Base-by-base conservation (phyloP, 495 filamentous ascomycete species). In the Staphylotrichum longicolle region DNA sequence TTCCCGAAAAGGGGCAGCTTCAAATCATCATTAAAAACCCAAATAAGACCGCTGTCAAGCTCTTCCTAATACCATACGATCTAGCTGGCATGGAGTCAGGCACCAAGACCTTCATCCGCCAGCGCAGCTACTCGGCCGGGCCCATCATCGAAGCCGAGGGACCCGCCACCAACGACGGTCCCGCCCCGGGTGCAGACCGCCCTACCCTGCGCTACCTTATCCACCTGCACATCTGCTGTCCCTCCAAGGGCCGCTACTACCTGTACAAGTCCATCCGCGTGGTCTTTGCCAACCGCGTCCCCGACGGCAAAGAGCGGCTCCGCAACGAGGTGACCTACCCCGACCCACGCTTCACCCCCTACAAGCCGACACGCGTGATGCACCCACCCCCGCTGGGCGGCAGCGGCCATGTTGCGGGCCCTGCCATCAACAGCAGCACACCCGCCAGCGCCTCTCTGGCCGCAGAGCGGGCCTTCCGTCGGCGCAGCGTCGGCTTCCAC, bases 11-110 rank as follows among this genome's bases (percentile, higher is more conserved):
- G 67, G 94, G 94, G 0, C 94, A 98, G 70, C 78, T 99, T 33
- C 94, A 99, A 72, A 95, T 99, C 64, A 88, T 99, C 51, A 94
- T 97, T 74, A 95, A 96, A 70, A 97, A 96, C 66, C 91, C 91
- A 10, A 92, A 96, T 78, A 97, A 96, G 70, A 97, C 92, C 4
- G 93, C 93, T 5, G 91, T 97, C 54, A 97, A 97, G 72, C 76
- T 97, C 14, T 99, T 97, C 66, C 82, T 98, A 12, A 86, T 99
- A 32, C 94, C 95, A 0, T 99, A 99, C 68, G 93, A 97, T 72
- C 81, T 99, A 7, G 81, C 84, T n/a, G 94, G 91, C 58, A 99
- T 99, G 95, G 89, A 94, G 63, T 81, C 91, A 9, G 91, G 92
- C 1, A 94, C 90, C 15, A 98, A 98, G 69, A 99, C 94, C 3